Evolutionary conservation across 352 stramenopile genomes (phyloP), one percentile per base, ranked within the genome.

Genomic region (Pythium periplocum): DNA sequence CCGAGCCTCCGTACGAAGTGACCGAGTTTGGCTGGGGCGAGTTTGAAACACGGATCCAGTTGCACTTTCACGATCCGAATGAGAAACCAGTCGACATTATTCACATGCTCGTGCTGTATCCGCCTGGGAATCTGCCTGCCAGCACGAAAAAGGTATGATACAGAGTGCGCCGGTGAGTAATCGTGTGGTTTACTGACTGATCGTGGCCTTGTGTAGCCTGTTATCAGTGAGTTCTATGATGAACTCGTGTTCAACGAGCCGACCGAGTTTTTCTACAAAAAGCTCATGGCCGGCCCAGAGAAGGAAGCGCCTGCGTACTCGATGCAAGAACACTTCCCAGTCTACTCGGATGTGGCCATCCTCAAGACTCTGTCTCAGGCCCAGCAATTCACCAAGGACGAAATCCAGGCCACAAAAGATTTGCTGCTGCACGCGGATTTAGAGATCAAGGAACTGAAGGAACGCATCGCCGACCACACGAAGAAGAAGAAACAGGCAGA

Each of bases 191-290:
- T 9, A 36, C 7, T 51, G n/a, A 37, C n/a, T 55, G 12, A 48
- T 40, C n/a, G 52, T 40, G 45, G 10, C 44, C 11, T 48, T 37
- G 35, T 39, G n/a, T 56, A 96, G 79, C 92, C 93, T 2, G 95
- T 98, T 10, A 80, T 99, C 32, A 86, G 83, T 36, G 96, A 99
- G 73, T 95, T 91, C 53, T 99, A 98, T 76, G 95, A 99, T 64
- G 96, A 99, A 69, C 86, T 98, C 4, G 93, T 99, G n/a, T 98
- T 98, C 71, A 98, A 96, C 31, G 90, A 99, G 77, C 96, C 96
- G 43, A 95, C 82, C 36, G 90, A 98, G 68, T 90, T 88, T 47
- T 98, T 98, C 66, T 98, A 97, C 80, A 88, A 96, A 63, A 86
- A 95, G 55, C 66, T 99, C 33, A 84, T 95, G 66, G 71, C 68